Evolutionary conservation across 192 early-diverging fungal genomes (phyloP), one percentile per base, ranked within the genome.

Genomic region (Coemansia sp.): DNA sequence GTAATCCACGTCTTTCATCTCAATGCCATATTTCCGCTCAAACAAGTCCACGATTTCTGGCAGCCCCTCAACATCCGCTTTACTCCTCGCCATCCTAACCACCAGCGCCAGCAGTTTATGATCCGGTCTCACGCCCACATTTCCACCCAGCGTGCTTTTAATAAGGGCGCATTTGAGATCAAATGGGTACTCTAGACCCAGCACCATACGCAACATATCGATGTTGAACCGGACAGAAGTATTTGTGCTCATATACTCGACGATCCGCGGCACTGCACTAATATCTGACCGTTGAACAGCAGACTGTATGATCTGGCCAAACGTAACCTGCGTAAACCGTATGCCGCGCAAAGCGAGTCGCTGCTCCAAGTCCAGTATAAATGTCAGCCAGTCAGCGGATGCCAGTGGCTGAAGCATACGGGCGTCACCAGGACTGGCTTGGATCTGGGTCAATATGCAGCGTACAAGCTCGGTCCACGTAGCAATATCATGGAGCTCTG

Each of bases 401-500:
- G n/a, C 25, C 23, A 53, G 32, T 11, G 78, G 78, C 10, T 53
- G 27, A 1, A 53, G 39, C 36, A 80, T 46, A 17, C 25, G 10
- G 1, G 1, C 1, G 29, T 73, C 51, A 11, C 25, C 23, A 0
- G 63, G 61, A 8, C 10, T 27, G 0, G 14, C 46, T 14, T 9
- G 8, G 2, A 80, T 37, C 38, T 80, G 71, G 39, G 17, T 31
- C 41, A 53, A 48, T 2, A 82, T 65, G 29, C 79, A 73, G 3
- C 68, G 68, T 1, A 82, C 46, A 2, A 82, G 31, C 27, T 41
- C 21, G 2, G 74, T 74, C 79, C 74, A 82, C 8, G 32, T 57
- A 0, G 61, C 71, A 10, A 66, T 61, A 23, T 73, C 71, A 62
- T 70, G 67, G 8, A 71, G 68, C 38, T 15, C 4, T 9, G 62